Evolutionary conservation across 345 rosid genomes (phyloP).

Genomic region (Eucalyptus pauciflora): DNA sequence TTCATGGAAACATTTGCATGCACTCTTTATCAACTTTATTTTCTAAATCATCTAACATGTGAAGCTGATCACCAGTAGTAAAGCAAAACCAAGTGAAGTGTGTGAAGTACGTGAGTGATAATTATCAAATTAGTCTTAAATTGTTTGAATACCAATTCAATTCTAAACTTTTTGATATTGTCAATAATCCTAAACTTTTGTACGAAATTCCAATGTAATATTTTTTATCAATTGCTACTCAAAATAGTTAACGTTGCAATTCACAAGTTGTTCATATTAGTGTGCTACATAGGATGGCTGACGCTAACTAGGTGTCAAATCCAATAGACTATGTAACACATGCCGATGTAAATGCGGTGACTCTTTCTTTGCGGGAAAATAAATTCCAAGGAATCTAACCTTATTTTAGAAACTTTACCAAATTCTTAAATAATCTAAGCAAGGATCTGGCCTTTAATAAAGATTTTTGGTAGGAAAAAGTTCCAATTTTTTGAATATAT

Average conservation of each 20-base stretch:
- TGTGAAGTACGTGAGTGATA: not conserved
- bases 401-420: not conserved
- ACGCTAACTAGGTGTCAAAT: rapidly evolving
- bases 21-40: not conserved
- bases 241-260: not conserved
- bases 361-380: not conserved
- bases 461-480: not conserved
- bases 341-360: not conserved
- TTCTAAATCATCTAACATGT: not conserved
- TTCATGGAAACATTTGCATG: not conserved
- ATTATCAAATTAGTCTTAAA: not conserved
- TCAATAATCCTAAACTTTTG: not conserved
- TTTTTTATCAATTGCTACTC: too few species aligned
- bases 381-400: not conserved
- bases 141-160: not conserved
- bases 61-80: not conserved
- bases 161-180: not conserved
- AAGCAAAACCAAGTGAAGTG: not conserved
- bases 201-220: too few species aligned
- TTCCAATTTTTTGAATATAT: not conserved
- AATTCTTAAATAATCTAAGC: not conserved
- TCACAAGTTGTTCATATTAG: not conserved
- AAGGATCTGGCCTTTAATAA: not conserved
- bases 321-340: not conserved
- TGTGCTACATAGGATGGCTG: rapidly evolving